Evolutionary conservation across 805 yeast genomes (phyloP), one percentile per base, ranked within the genome.

Genomic region (Blastobotrys americana): DNA sequence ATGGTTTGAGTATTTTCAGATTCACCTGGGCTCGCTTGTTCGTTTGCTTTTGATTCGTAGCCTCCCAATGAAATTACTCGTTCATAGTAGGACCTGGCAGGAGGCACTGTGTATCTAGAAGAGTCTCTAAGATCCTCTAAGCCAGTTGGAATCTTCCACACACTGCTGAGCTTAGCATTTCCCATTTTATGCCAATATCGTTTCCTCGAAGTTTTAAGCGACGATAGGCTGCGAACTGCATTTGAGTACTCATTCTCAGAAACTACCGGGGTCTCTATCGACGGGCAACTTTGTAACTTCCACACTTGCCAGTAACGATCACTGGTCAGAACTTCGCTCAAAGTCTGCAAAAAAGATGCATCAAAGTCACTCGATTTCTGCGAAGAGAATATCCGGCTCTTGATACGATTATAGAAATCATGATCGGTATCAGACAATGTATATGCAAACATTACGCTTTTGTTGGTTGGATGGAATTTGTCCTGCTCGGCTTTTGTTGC

Each of bases 71-170:
- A 47, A 21, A 17, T 17, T 10, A 39, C 37, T 38, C 25, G 33
- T n/a, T 47, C 46, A 28, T 38, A 46, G 43, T 53, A 55, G 2
- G 45, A 44, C n/a, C 44, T 46, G 17, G 56, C 57, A 23, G 52
- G 39, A 1, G 70, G 63, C 23, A 54, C 49, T 3, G 36, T 38
- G 2, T 42, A 37, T n/a, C 48, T 42, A 9, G 37, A 39, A 4
- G 48, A 31, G 10, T 51, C 56, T 31, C 46, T 37, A 27, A 71
- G 55, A n/a, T 48, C 35, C 1, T 62, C 61, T 13, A 72, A 39
- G 0, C 77, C 78, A 2, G 71, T 68, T 8, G 53, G 49, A 3
- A 61, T 60, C 40, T 64, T 68, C 75, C 73, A 71, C 19, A 60
- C 57, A 20, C 55, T 54, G 2, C 66, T 46, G 15, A 61, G 49